phyloP scores from a whole-genome alignment of 2,329 filamentous ascomycete species.

The Stagonosporopsis chrysanthemi region DNA sequence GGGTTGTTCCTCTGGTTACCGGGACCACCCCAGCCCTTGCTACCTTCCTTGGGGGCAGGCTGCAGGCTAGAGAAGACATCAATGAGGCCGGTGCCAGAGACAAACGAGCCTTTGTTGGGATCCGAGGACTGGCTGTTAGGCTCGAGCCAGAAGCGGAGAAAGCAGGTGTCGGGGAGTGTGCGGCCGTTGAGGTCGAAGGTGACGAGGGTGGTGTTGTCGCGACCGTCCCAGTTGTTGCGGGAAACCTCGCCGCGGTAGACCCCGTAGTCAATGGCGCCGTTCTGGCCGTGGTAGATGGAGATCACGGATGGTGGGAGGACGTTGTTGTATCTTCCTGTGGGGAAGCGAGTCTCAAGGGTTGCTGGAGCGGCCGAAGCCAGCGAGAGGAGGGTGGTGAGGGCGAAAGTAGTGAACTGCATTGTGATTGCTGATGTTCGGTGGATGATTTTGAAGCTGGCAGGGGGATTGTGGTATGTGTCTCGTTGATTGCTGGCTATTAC shows the following conservation, averaged over 20 bases:
- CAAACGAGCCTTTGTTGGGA: neutral
- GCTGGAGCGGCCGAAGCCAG: conserved; percentile 15
- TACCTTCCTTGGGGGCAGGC: conserved; percentile 14
- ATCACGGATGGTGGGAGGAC: conserved; percentile 17
- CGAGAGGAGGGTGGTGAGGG: conserved; percentile 18
- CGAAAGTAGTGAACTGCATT: conserved; percentile 19
- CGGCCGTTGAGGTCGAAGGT: conserved; percentile 20
- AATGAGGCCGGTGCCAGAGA: conserved; percentile 12
- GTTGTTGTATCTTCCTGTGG: conserved; percentile 6
- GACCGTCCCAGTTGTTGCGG: conserved; percentile 15
- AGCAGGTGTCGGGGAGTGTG: conserved; percentile 11
- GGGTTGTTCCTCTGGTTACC: conserved; percentile 22
- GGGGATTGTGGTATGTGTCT: neutral
- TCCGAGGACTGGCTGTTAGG: conserved; percentile 1
- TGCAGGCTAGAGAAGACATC: conserved; percentile 21
- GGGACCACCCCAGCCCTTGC: conserved; percentile 19
- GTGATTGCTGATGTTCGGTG: neutral
- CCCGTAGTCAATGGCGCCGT: conserved; percentile 22
- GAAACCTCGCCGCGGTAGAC: conserved; percentile 15
- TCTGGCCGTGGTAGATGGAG: conserved; percentile 18
- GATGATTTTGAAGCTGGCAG: neutral
- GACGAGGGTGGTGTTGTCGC: conserved; percentile 23
- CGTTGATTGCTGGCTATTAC: neutral
- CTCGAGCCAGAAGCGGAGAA: conserved; percentile 22
- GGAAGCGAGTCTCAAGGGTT: conserved; percentile 8